Conservation (phyloP, 768 basidiomycete species). For the Lactarius hengduanensis region DNA sequence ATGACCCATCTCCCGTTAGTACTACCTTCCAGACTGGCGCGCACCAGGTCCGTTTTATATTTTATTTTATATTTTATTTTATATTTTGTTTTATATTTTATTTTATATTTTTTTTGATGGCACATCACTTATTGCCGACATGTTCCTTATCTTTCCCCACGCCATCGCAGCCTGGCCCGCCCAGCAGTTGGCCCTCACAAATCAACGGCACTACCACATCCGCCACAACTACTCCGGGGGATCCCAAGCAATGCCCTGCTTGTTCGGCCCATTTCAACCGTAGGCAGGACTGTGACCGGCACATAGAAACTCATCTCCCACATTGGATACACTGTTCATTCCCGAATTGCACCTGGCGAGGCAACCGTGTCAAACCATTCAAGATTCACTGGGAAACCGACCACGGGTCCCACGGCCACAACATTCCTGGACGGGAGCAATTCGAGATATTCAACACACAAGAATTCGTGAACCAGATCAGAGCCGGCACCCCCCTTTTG, state of each 20-base stretch:
- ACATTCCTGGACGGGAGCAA: neutral
- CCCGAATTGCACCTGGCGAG: neutral
- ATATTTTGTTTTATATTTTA: neutral
- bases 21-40: neutral
- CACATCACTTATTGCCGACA: no score
- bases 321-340: neutral
- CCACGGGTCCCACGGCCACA: neutral
- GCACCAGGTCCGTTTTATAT: neutral
- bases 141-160: neutral
- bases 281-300: neutral
- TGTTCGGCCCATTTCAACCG: neutral
- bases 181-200: neutral
- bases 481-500: neutral
- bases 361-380: neutral
- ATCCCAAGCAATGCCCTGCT: neutral
- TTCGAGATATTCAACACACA: conserved; percentile 3
- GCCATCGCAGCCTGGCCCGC: neutral
- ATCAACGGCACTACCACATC: neutral
- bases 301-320: neutral
- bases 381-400: neutral
- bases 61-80: no score
- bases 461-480: neutral
- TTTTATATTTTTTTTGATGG: no score
- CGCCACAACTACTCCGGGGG: neutral
- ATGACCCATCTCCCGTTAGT: neutral